phyloP scores from a whole-genome alignment of 805 yeast genomes.

The Lachancea cidri region DNA sequence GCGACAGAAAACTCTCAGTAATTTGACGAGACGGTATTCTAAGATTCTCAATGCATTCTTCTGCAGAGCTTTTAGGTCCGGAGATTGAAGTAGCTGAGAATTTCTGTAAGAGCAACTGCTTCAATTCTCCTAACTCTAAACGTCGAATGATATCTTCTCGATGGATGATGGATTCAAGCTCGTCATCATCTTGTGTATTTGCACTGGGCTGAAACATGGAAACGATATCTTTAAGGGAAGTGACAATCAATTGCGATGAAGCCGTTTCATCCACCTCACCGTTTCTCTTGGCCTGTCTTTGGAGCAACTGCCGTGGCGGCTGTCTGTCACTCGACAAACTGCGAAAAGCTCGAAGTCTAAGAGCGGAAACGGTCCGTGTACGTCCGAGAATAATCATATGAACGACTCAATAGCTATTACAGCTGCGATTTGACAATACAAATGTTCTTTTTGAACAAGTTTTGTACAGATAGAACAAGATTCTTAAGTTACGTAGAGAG shows the following conservation, averaged over 20 bases:
- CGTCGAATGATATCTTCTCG: constrained; percentile 7
- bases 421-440: no score
- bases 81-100: constrained; percentile 7
- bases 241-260: constrained; percentile 11
- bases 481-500: no score
- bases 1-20: not conserved
- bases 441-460: no score
- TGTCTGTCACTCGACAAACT: constrained; percentile 3
- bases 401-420: no score
- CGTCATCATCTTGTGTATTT: constrained; percentile 25
- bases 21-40: constrained; percentile 1
- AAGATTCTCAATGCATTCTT: constrained; percentile 5
- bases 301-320: constrained; percentile 20
- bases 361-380: no score
- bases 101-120: constrained; percentile 10
- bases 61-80: not conserved
- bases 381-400: no score
- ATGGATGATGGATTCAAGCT: constrained; percentile 8
- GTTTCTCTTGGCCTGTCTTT: constrained; percentile 19
- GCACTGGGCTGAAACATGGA: constrained; percentile 24
- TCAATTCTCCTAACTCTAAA: constrained; percentile 15
- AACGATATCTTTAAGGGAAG: constrained; percentile 22
- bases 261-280: constrained; percentile 2
- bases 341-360: no score
- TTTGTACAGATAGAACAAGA: no score